phyloP scores from a whole-genome alignment of 73 alveolate genomes.

The Breviolum minutum region DNA sequence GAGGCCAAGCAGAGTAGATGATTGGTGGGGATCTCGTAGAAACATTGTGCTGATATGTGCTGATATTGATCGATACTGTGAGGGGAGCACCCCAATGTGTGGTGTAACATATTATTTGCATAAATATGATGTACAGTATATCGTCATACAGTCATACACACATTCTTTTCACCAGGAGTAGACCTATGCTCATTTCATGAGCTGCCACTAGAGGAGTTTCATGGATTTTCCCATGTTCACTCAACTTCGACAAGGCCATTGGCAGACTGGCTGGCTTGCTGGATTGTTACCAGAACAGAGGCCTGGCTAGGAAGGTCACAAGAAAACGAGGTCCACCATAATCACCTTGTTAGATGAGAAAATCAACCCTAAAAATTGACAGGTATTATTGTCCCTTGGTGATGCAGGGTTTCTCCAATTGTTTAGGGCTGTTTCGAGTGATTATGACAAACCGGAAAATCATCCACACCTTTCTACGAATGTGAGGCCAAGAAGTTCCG shows the following conservation, averaged over 20 bases:
- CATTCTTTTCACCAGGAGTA: background rate
- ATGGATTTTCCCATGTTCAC: background rate
- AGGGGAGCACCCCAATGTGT: too few species aligned
- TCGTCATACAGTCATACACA: too few species aligned
- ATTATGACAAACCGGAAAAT: too few species aligned
- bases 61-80: too few species aligned
- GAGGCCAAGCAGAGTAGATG: conserved; percentile 3
- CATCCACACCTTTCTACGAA: background rate
- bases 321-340: background rate
- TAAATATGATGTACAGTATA: too few species aligned
- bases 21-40: background rate
- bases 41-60: background rate
- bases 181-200: background rate
- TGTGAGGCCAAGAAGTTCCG: conserved; percentile 75
- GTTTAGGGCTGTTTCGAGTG: too few species aligned
- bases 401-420: too few species aligned
- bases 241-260: conserved; percentile 33
- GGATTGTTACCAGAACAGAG: conserved; percentile 82
- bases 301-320: background rate
- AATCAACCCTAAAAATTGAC: too few species aligned
- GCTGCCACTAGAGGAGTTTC: background rate
- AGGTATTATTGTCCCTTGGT: too few species aligned
- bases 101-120: background rate
- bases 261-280: conserved; percentile 93
- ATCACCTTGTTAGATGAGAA: too few species aligned